These are phyloP conservation scores for Apostasia shenzhenica DNA, from an alignment of 106 monocot genomes.

Conservation along the genomic window DNA sequence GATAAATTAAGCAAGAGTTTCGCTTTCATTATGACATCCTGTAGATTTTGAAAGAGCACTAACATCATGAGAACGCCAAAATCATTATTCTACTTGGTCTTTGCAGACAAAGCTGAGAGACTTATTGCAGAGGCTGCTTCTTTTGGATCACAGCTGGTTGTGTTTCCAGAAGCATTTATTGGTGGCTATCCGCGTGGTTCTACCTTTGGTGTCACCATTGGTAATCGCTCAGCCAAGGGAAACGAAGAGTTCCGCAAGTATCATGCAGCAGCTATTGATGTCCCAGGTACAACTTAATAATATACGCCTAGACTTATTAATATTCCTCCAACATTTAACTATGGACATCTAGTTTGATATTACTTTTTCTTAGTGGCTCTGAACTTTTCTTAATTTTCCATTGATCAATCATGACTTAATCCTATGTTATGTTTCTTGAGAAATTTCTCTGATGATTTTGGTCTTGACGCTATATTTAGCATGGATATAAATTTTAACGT, in stretches of 20 bases:
- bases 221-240: conserved; percentile 75
- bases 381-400: too few relatives aligned
- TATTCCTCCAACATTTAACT: not conserved
- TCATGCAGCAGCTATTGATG: conserved; percentile 88
- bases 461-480: too few relatives aligned
- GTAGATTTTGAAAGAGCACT: too few relatives aligned
- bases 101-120: conserved; percentile 84
- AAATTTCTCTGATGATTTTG: too few relatives aligned
- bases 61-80: too few relatives aligned
- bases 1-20: too few relatives aligned
- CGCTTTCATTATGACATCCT: too few relatives aligned
- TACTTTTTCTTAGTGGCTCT: too few relatives aligned
- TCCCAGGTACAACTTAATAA: conserved; percentile 47
- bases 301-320: not conserved
- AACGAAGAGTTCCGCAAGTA: conserved; percentile 84
- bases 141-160: conserved; percentile 77
- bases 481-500: too few relatives aligned
- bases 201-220: conserved; percentile 76
- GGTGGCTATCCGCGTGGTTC: conserved; percentile 94
- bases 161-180: conserved; percentile 96
- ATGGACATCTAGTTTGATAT: too few relatives aligned
- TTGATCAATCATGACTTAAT: too few relatives aligned
- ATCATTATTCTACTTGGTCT: not conserved
- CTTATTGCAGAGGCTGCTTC: conserved; percentile 73
- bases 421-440: too few relatives aligned